A percentile compares a stretch with the other conserved stretches of the same genome.
Conservation (phyloP, 306 rosid genomes). For the Ziziphus jujuba region DNA sequence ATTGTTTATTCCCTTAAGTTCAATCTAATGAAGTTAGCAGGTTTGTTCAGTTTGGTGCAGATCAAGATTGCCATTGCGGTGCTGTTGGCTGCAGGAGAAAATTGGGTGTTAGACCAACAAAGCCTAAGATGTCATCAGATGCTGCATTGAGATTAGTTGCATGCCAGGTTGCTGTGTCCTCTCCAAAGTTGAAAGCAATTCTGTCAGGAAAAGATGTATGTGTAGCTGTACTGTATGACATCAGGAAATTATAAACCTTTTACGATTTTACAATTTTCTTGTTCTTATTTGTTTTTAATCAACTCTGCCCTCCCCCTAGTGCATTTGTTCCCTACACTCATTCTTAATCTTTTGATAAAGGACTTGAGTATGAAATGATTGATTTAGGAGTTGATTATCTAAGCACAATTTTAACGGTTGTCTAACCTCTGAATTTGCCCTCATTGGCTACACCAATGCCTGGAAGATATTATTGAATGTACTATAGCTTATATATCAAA, state of each 20-base stretch:
- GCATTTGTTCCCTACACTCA: no score
- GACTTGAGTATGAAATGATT: no score
- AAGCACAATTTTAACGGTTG: no score
- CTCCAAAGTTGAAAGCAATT: constrained; percentile 52
- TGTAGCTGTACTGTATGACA: background rate
- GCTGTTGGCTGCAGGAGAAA: constrained; percentile 77
- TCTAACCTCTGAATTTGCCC: no score
- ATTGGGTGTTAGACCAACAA: constrained; percentile 81
- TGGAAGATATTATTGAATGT: background rate
- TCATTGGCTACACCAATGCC: background rate
- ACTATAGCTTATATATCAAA: constrained; percentile 19
- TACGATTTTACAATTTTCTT: no score
- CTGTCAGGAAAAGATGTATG: constrained; percentile 46
- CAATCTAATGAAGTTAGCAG: constrained; percentile 72
- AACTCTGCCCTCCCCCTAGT: no score
- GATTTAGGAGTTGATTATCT: no score
- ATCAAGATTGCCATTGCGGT: constrained; percentile 98
- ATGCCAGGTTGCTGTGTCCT: constrained; percentile 73
- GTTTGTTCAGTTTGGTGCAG: constrained; percentile 99
- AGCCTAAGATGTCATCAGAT: constrained; percentile 79
- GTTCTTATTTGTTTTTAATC: no score
- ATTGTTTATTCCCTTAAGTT: constrained; percentile 7
- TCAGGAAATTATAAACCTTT: no score
- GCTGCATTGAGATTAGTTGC: constrained; percentile 86
- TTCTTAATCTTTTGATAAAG: no score